A percentile compares a stretch with the other conserved stretches of the same genome.
These are phyloP conservation scores for Neonectria sp. DNA, from an alignment of 2,329 filamentous ascomycete species.

Conservation along the genomic window DNA sequence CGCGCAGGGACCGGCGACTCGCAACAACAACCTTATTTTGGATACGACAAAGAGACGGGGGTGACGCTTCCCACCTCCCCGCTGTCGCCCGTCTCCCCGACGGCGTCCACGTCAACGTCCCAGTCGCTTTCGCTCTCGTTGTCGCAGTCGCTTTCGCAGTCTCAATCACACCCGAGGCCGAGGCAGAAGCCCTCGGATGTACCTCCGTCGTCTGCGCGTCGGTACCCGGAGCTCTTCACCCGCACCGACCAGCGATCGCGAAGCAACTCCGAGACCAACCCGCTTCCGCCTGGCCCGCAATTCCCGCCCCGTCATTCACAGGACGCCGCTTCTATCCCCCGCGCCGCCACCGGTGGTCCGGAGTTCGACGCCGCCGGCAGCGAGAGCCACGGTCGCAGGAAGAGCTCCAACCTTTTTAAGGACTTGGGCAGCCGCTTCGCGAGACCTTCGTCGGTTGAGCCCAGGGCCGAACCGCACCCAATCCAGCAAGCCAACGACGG, in stretches of 20 bases:
- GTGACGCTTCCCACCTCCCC: conserved; percentile 26
- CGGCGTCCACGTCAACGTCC: conserved; percentile 31
- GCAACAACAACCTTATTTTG: conserved; percentile 49
- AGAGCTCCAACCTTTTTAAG: conserved; percentile 65
- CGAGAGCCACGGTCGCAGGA: conserved; percentile 56
- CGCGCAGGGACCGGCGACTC: conserved; percentile 51
- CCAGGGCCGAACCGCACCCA: conserved; percentile 31
- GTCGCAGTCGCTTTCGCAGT: conserved; percentile 14
- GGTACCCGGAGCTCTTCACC: conserved; percentile 65
- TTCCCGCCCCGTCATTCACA: conserved; percentile 35
- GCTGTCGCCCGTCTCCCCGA: conserved; percentile 11
- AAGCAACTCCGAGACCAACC: conserved; percentile 31
- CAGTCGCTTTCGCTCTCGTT: conserved; percentile 36
- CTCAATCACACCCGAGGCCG: conserved; percentile 10
- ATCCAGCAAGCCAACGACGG: conserved; percentile 50
- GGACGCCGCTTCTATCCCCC: conserved; percentile 49
- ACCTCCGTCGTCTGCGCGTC: conserved; percentile 66
- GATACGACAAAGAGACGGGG: conserved; percentile 60
- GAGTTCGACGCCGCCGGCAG: conserved; percentile 5
- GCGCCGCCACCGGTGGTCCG: conserved; percentile 44
- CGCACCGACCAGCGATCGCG: conserved; percentile 39
- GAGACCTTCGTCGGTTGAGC: conserved; percentile 50
- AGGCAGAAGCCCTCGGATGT: conserved; percentile 54
- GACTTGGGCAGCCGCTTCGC: conserved; percentile 63
- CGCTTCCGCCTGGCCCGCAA: conserved; percentile 29